Conservation (phyloP, 2,329 filamentous ascomycete species). For the Penicillium sp. region DNA sequence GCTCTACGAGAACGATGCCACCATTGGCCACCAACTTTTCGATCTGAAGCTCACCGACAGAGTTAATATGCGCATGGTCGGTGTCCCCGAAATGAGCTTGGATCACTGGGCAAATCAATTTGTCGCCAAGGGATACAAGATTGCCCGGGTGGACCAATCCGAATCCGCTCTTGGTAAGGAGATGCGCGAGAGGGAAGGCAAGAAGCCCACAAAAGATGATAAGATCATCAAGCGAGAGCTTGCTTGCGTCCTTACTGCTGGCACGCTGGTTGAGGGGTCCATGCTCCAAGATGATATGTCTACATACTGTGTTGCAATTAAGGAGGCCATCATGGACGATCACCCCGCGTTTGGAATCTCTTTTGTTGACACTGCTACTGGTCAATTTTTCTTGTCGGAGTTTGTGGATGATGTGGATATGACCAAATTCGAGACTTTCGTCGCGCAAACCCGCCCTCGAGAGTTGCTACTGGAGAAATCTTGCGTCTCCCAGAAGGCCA, state of each 20-base stretch:
- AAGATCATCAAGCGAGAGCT: slow-evolving; percentile 92
- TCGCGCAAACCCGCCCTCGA: slow-evolving; percentile 85
- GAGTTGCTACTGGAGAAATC: slow-evolving; percentile 89
- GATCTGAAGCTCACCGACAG: slow-evolving; percentile 96
- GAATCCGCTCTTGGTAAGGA: slow-evolving; percentile 95
- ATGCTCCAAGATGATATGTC: slow-evolving; percentile 99
- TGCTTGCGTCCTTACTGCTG: slow-evolving; percentile 84
- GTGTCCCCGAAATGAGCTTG: slow-evolving; percentile 92
- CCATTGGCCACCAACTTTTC: slow-evolving; percentile 92
- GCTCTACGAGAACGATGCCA: slow-evolving; percentile 95
- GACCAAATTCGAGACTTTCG: slow-evolving; percentile 95
- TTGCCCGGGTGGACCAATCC: slow-evolving; percentile 93
- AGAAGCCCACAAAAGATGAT: slow-evolving; percentile 66
- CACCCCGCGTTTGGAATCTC: slow-evolving; percentile 84
- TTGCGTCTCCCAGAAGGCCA: slow-evolving; percentile 77
- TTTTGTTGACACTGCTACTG: slow-evolving; percentile 93
- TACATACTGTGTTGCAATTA: slow-evolving; percentile 93
- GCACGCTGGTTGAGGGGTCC: slow-evolving; percentile 88
- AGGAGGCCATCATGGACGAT: slow-evolving; percentile 69
- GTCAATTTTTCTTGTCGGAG: slow-evolving; percentile 88
- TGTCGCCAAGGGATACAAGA: slow-evolving; percentile 96
- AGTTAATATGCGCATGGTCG: slow-evolving; percentile 99
- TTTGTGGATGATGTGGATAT: slow-evolving; percentile 90
- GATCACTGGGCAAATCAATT: slow-evolving; percentile 98
- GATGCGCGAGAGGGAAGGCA: slow-evolving; percentile 84